phyloP scores from a whole-genome alignment of 257 asterid genomes.

The Pogostemon cablin region DNA sequence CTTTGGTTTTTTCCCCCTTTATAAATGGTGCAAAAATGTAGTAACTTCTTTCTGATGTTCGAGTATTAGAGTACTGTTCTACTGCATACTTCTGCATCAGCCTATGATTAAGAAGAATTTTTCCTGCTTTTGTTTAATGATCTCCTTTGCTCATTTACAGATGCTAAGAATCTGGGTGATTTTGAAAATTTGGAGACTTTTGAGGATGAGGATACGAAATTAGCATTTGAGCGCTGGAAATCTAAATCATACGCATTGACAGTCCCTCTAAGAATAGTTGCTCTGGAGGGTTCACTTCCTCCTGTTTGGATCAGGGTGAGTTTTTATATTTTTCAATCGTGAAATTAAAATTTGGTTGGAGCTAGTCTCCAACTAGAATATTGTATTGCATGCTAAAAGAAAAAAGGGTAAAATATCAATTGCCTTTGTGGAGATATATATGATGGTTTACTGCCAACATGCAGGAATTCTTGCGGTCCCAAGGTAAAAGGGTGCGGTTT shows the following conservation, averaged over 20 bases:
- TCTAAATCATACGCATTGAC: slow-evolving; percentile 79
- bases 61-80: background rate
- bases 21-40: background rate
- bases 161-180: slow-evolving; percentile 32
- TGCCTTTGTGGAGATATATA: background rate
- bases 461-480: slow-evolving; percentile 82
- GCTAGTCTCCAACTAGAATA: background rate
- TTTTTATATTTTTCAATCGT: slow-evolving; percentile 15
- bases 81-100: background rate
- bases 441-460: slow-evolving; percentile 10
- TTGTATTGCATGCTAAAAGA: background rate
- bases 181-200: slow-evolving; percentile 40
- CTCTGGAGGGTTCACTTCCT: slow-evolving; percentile 78
- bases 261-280: slow-evolving; percentile 78
- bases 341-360: background rate
- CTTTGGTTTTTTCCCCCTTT: background rate
- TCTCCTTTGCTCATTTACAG: slow-evolving; percentile 35
- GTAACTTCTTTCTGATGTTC: slow-evolving; percentile 12
- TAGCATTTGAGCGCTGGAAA: slow-evolving; percentile 82
- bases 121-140: background rate
- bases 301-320: slow-evolving; percentile 82
- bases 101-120: background rate
- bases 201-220: slow-evolving; percentile 59
- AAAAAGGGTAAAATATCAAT: background rate
- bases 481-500: slow-evolving; percentile 77